phyloP scores from a whole-genome alignment of 305 asterid genomes.

The Nicotiana rustica region DNA sequence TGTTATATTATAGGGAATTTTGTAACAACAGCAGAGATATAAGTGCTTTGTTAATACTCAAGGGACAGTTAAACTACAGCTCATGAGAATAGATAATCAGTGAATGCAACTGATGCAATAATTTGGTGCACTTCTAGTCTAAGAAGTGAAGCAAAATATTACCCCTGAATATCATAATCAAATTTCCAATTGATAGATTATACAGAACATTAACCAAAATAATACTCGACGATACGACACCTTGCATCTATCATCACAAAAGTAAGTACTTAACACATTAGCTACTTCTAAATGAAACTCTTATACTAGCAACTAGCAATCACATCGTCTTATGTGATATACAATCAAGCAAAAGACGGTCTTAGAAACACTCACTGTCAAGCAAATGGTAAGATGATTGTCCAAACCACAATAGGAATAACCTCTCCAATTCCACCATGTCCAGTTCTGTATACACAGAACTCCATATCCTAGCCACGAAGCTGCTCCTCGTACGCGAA shows the following conservation, averaged over 20 bases:
- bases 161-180: no score
- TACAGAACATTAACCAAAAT: background rate
- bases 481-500: background rate
- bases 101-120: no score
- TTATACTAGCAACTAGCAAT: background rate
- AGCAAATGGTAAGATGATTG: background rate
- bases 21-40: no score
- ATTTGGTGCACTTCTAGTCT: no score
- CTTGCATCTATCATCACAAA: background rate
- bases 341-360: background rate
- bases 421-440: background rate
- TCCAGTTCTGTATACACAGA: background rate
- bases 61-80: no score
- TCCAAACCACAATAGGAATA: background rate
- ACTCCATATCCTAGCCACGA: background rate
- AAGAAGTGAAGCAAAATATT: background rate
- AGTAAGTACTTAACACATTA: background rate
- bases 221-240: background rate
- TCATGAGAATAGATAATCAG: no score
- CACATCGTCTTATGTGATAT: background rate
- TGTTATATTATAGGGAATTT: no score
- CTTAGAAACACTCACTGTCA: background rate
- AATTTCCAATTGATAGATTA: slow-evolving; percentile 5
- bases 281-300: slow-evolving; percentile 13
- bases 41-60: no score